Base-by-base conservation (phyloP, 768 basidiomycete species). In the Punctularia strigosozonata region DNA sequence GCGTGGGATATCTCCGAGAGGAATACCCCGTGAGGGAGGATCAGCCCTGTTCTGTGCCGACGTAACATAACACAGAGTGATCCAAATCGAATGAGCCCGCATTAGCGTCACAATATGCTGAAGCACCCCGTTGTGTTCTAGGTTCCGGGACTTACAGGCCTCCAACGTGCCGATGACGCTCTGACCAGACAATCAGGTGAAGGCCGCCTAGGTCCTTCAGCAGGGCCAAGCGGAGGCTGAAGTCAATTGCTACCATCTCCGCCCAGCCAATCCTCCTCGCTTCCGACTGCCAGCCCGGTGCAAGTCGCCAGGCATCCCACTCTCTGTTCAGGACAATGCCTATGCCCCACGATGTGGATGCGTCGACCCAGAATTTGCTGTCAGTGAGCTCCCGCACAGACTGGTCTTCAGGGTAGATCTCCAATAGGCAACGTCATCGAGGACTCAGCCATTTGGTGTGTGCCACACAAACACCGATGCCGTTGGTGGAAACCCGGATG, bases 11-110 rank as follows among this genome's bases (percentile, higher is more conserved):
- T n/a, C n/a, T n/a, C n/a, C n/a, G n/a, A n/a, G n/a, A n/a, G n/a
- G n/a, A n/a, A n/a, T 52, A 7, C 57, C 55, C 1, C 59, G 43
- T 3, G 60, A 62, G 2, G 59, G 48, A 3, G 57, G 42, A 42
- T 63, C 59, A 18, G 57, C 32, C 24, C 59, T 42, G 41, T 63
- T 62, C 26, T 46, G 39, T 3, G 41, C 17, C 22, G 41, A 46
- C 5, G 53, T 8, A 6, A 61, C 50, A 31, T 58, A 41, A 4
- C 31, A 31, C 0, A 52, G 25, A 0, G 18, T 30, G 1, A 61
- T 15, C 4, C 14, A 31, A 7, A 57, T 17, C 2, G 23, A 10
- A 13, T 43, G 22, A 5, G n/a, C n/a, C n/a, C n/a, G n/a, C n/a
- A n/a, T n/a, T n/a, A n/a, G n/a, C n/a, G n/a, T n/a, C n/a, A n/a